Evolutionary conservation across 495 filamentous ascomycete genomes (phyloP), one percentile per base, ranked within the genome.

Genomic region (Penicillium angulare): DNA sequence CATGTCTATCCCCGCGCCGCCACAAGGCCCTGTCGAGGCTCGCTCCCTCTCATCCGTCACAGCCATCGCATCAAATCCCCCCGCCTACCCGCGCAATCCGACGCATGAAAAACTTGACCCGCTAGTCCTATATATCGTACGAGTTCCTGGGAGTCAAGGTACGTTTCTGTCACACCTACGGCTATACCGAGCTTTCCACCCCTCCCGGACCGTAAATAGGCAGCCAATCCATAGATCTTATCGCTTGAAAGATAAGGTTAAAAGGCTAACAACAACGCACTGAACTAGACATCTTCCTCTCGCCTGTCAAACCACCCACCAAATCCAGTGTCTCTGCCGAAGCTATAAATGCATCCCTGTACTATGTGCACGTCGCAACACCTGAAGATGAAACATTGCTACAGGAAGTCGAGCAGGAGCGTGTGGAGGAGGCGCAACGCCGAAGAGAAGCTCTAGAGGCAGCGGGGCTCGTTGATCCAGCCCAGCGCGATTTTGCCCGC

Each of bases 81-180:
- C 92, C 26, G 76, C 81, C 45, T 91, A 93, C 64, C 88, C 89
- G 39, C 79, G 80, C 55, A 87, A 84, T 72, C 86, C 82, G n/a
- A 84, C 80, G 9, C 81, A 85, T 53, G 68, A 75, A 49, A 75
- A 70, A 50, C 77, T 82, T 44, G 78, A 87, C 31, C 84, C 87
- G 7, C 67, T 97, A 33, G 81, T 84, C 3, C 75, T 97, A 18
- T 97, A 97, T 63, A 95, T 97, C 53, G 91, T 91, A 9, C 78
- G 90, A 48, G 92, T 97, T 0, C 92, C 92, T 2, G 92, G 93
- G 12, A 95, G 86, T 53, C 82, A 82, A 83, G 91, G 91, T 92
- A 75, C 27, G 76, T 65, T 24, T 17, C 20, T 20, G n/a, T 35
- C 39, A 17, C 46, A 6, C 17, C 17, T 10, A n/a, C 10, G 17